Percentiles rank a stretch among this genome's conserved stretches.
Evolutionary conservation across 2,329 filamentous ascomycete species (phyloP).

Genomic region (Verticillium nonalfalfae): DNA sequence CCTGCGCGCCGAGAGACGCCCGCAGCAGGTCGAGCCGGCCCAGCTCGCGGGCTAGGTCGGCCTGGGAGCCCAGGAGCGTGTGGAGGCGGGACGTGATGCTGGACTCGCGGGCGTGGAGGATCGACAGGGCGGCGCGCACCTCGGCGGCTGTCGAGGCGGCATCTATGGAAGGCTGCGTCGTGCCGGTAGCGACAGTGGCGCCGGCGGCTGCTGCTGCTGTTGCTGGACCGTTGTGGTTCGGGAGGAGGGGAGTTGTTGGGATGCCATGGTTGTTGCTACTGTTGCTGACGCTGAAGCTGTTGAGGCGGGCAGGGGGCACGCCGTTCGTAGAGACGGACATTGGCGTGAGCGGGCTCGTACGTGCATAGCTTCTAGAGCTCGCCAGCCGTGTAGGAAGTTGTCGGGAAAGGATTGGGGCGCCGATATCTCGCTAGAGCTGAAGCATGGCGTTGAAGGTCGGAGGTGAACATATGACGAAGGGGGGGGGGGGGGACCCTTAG

Average conservation of each 20-base stretch:
- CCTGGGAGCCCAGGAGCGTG: constrained; percentile 72
- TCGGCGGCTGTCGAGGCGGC: constrained; percentile 71
- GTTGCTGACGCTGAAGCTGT: constrained; percentile 10
- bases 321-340: constrained; percentile 43
- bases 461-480: neutral
- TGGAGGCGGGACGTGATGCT: constrained; percentile 69
- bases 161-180: constrained; percentile 38
- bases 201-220: neutral
- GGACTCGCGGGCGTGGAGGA: constrained; percentile 71
- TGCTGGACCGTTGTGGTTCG: constrained; percentile 7
- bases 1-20: constrained; percentile 81
- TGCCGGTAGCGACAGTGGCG: neutral
- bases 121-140: constrained; percentile 69
- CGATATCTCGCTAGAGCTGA: constrained; percentile 4
- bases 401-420: constrained; percentile 8
- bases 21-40: constrained; percentile 83
- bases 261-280: constrained; percentile 6
- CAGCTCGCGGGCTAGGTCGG: constrained; percentile 80
- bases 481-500: neutral
- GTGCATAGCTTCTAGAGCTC: constrained; percentile 33
- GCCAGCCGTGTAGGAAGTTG: constrained; percentile 6
- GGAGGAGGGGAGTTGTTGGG: constrained; percentile 6
- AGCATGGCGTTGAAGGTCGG: constrained; percentile 7
- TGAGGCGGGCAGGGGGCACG: constrained; percentile 25
- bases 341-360: constrained; percentile 29